Conservation (phyloP, 352 stramenopile species). For the Phytopythium delawarense region DNA sequence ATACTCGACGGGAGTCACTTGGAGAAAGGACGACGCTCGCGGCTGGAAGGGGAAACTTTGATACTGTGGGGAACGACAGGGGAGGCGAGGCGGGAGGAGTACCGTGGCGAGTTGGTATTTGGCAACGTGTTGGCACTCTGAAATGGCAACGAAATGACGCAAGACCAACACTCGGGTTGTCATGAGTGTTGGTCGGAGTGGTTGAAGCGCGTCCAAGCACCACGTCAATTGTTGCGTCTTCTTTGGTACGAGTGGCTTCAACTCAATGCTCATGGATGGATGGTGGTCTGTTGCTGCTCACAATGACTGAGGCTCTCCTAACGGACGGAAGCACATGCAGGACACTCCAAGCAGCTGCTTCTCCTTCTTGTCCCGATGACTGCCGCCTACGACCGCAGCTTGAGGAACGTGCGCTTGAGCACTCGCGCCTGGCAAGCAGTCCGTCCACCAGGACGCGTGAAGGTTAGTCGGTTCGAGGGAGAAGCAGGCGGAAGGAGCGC, state of each 20-base stretch:
- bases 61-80: not conserved
- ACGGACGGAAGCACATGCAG: not conserved
- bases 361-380: not conserved
- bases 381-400: slow-evolving; percentile 65
- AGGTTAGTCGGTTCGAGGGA: not conserved
- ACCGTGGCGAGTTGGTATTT: not conserved
- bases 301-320: too few relatives aligned
- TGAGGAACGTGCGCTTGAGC: slow-evolving; percentile 94
- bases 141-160: not conserved
- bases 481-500: not conserved
- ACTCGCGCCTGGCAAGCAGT: slow-evolving; percentile 57
- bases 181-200: not conserved
- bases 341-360: too few relatives aligned
- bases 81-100: not conserved
- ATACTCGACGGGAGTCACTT: not conserved
- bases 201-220: not conserved
- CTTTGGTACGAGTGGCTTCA: not conserved
- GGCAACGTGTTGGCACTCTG: not conserved
- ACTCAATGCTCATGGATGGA: not conserved
- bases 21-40: not conserved
- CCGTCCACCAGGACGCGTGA: not conserved
- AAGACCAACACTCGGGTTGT: not conserved
- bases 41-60: not conserved
- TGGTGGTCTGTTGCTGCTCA: not conserved
- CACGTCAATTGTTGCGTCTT: not conserved